These are phyloP conservation scores for Drosera capensis DNA, from an alignment of 148 eudicot genomes.

Conservation along the genomic window DNA sequence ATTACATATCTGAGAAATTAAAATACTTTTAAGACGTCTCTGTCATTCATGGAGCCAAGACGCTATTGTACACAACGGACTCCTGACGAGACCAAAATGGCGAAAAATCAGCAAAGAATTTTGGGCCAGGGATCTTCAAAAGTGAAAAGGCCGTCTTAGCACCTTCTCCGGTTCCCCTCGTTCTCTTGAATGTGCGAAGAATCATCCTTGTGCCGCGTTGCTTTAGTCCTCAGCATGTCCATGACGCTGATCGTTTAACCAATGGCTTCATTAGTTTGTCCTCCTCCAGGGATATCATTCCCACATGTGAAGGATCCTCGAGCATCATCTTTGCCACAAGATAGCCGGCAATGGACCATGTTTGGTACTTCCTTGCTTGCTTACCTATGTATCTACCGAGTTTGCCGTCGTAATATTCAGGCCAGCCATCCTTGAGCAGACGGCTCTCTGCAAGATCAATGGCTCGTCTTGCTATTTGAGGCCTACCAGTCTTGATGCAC, in stretches of 20 bases:
- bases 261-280: constrained; percentile 21
- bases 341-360: constrained; percentile 33
- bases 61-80: constrained; percentile 1
- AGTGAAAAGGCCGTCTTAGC: background rate
- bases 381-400: constrained; percentile 21
- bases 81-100: background rate
- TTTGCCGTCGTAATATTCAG: constrained; percentile 18
- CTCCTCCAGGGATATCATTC: constrained; percentile 7
- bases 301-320: constrained; percentile 24
- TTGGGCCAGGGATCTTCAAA: background rate
- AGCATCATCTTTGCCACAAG: constrained; percentile 33
- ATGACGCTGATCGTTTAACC: constrained; percentile 23
- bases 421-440: constrained; percentile 9
- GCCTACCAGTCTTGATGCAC: constrained; percentile 18
- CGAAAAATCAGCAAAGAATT: background rate
- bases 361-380: constrained; percentile 24
- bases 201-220: background rate
- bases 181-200: background rate
- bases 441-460: constrained; percentile 18
- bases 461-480: constrained; percentile 24
- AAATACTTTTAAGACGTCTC: no score
- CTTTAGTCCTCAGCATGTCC: constrained; percentile 9
- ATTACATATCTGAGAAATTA: no score
- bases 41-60: no score
- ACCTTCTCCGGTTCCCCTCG: background rate